A percentile compares a stretch with the other conserved stretches of the same genome.
Conservation (phyloP, 2,329 filamentous ascomycete species). For the Ceratocystis cacaofunesta region DNA sequence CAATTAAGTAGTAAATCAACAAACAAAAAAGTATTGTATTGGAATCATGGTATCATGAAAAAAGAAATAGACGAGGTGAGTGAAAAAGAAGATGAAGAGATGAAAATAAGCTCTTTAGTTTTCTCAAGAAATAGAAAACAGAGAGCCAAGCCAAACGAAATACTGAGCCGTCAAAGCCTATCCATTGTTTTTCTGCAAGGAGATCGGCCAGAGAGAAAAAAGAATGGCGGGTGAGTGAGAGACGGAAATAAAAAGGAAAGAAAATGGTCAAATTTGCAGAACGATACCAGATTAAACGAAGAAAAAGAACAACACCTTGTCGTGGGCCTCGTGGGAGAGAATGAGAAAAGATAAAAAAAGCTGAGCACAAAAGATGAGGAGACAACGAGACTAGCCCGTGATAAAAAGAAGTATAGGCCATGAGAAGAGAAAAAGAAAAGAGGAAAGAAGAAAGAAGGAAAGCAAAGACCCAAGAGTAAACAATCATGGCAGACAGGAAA, state of each 20-base stretch:
- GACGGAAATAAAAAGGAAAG: background rate
- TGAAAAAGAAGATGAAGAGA: background rate
- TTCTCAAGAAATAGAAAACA: background rate
- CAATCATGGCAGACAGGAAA: conserved; percentile 8
- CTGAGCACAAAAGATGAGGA: background rate
- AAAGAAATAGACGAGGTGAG: background rate
- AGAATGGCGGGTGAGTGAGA: background rate
- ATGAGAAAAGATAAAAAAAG: background rate
- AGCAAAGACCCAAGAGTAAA: background rate
- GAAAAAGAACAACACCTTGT: conserved; percentile 3
- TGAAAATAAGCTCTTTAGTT: background rate
- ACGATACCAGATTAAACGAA: conserved; percentile 3
- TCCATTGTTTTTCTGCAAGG: background rate
- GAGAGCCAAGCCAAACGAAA: background rate
- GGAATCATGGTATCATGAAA: conserved; percentile 7
- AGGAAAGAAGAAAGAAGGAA: conserved; percentile 1
- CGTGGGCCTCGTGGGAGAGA: background rate
- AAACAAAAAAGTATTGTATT: conserved; percentile 5
- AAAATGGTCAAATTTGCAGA: background rate
- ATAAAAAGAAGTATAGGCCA: background rate
- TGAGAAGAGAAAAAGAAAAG: background rate
- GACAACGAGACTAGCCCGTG: background rate
- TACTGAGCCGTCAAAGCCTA: background rate
- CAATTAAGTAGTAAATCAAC: background rate
- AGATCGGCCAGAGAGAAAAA: background rate